Base-by-base conservation (phyloP, 2,329 filamentous ascomycete species). In the Fusarium illudens region DNA sequence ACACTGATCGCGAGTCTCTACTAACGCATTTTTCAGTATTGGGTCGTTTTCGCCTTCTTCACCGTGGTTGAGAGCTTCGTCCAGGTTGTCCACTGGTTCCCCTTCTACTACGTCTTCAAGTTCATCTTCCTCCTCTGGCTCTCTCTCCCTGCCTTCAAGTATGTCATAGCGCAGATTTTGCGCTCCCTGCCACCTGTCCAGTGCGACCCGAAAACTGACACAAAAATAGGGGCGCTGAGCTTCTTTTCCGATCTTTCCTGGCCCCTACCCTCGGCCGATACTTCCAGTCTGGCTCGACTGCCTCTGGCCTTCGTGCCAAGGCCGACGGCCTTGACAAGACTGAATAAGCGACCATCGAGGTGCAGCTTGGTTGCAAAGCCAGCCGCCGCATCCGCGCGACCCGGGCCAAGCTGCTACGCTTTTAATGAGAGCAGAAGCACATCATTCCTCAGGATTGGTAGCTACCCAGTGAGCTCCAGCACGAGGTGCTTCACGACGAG, bases 31-130 rank as follows among this genome's bases (percentile, higher is more conserved):
- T 37, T n/a, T 15, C 52, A 92, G 90, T 96, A 96, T 85, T 96
- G 92, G 92, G 92, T 96, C 63, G 91, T 93, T 66, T 96, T 92
- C 77, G 84, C 92, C 58, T 90, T 92, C 82, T 89, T 96, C 82
- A 94, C 91, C 66, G 91, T 96, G 51, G 78, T 93, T 74, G 93
- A 96, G 87, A 94, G 91, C 80, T 86, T 92, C 65, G 83, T 96
- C 76, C 94, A 87, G 82, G 91, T 93, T 68, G 92, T 95, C 68
- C 96, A 96, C 87, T 96, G 92, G 92, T 93, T 96, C 86, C 92
- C 96, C 78, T 99, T 99, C 86, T 99, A 99, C 91, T 99, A 93
- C 84, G 95, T 94, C 79, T 98, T 99, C 92, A 99, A 99, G 89
- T 97, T 99, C 79, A 85, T 96, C 78, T 92, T 98, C 80, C 87